A percentile compares a stretch with the other conserved stretches of the same genome.
These are phyloP conservation scores for Botryotinia globosa DNA, from an alignment of 2,329 filamentous ascomycete genomes.

Conservation along the genomic window DNA sequence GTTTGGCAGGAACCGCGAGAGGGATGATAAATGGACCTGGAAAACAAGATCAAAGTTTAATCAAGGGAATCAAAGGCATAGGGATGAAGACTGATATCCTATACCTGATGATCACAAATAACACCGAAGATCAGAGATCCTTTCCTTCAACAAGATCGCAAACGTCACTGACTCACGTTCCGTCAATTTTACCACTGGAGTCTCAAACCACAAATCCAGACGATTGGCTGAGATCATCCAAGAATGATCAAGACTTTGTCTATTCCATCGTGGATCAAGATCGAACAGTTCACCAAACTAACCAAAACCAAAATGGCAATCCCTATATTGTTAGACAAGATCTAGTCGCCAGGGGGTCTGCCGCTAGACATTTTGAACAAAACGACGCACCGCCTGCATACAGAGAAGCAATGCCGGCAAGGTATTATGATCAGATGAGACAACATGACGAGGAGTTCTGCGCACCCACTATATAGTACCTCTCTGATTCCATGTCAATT, in stretches of 20 bases:
- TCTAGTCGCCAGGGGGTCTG: neutral
- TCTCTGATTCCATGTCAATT: accelerated
- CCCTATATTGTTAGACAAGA: too few relatives aligned
- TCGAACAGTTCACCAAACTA: neutral
- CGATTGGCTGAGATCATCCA: too few relatives aligned
- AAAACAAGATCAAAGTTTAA: slow-evolving; percentile 16
- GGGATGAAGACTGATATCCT: slow-evolving; percentile 18
- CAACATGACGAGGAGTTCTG: neutral
- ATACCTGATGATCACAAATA: slow-evolving; percentile 19
- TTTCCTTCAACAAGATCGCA: neutral
- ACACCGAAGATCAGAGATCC: neutral
- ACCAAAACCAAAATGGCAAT: neutral
- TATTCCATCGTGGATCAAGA: neutral
- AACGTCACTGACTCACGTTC: neutral
- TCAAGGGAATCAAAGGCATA: neutral
- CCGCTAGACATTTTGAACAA: neutral
- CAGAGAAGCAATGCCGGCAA: slow-evolving; percentile 6
- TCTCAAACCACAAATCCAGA: neutral
- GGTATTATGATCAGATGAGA: slow-evolving; percentile 5
- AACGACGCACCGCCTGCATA: neutral
- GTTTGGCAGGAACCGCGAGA: neutral
- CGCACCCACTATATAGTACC: neutral
- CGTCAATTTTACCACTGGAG: neutral
- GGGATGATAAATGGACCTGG: slow-evolving; percentile 13
- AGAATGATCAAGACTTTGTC: neutral